These are phyloP conservation scores for Onygenales sp. DNA, from an alignment of 2,329 filamentous ascomycete genomes.

Conservation along the genomic window DNA sequence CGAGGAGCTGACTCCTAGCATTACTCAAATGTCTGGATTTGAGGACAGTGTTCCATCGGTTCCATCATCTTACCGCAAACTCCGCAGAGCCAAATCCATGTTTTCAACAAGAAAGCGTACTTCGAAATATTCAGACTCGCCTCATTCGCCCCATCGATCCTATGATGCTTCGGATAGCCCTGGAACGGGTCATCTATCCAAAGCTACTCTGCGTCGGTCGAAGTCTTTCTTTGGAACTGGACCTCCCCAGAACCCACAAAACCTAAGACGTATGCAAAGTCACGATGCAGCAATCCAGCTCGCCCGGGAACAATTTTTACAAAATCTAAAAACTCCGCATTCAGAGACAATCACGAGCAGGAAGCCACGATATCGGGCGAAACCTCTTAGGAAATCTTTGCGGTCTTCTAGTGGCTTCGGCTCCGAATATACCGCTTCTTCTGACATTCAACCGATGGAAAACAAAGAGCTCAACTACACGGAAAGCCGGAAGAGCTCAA, in stretches of 20 bases:
- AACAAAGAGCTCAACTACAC: neutral
- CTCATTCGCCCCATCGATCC: slow-evolving; percentile 2
- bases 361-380: slow-evolving; percentile 22
- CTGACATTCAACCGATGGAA: slow-evolving; percentile 3
- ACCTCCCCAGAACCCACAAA: slow-evolving; percentile 11
- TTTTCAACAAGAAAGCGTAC: slow-evolving; percentile 30
- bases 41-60: slow-evolving; percentile 28
- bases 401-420: slow-evolving; percentile 19
- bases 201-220: slow-evolving; percentile 28
- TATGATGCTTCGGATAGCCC: neutral
- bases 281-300: slow-evolving; percentile 33
- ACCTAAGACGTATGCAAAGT: slow-evolving; percentile 18
- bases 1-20: slow-evolving; percentile 17
- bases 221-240: slow-evolving; percentile 32
- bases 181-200: slow-evolving; percentile 5
- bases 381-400: slow-evolving; percentile 28
- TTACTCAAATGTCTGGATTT: slow-evolving; percentile 23
- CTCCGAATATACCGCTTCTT: slow-evolving; percentile 7
- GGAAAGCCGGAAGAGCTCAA: slow-evolving; percentile 12
- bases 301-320: slow-evolving; percentile 30
- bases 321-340: slow-evolving; percentile 14
- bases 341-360: slow-evolving; percentile 17
- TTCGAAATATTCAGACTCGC: slow-evolving; percentile 10
- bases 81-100: slow-evolving; percentile 41
- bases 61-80: slow-evolving; percentile 38